These are phyloP conservation scores for Acmispon strigosus DNA, from an alignment of 306 rosid species.

Conservation along the genomic window DNA sequence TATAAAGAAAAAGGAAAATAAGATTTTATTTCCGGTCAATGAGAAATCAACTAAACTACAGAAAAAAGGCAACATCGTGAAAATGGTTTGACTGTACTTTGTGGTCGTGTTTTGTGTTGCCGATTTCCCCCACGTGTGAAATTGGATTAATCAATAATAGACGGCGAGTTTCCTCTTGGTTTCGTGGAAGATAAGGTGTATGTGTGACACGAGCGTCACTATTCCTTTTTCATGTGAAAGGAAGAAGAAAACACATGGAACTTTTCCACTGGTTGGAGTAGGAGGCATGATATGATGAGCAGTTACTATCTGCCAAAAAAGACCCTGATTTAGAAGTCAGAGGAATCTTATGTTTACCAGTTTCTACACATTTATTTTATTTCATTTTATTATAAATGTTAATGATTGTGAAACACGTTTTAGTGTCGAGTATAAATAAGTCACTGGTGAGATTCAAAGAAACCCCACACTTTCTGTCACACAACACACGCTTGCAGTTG, in stretches of 20 bases:
- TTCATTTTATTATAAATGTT: too few species aligned
- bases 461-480: too few species aligned
- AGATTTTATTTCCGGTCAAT: too few species aligned
- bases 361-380: too few species aligned
- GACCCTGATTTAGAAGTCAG: constrained; percentile 5
- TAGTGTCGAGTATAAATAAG: constrained; percentile 1
- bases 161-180: constrained; percentile 2
- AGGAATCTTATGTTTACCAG: background rate
- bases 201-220: background rate
- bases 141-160: background rate
- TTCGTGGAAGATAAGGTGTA: constrained; percentile 9
- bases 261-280: background rate
- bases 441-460: too few species aligned
- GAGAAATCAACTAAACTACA: too few species aligned
- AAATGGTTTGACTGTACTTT: too few species aligned
- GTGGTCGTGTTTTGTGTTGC: too few species aligned
- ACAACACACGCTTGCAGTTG: too few species aligned
- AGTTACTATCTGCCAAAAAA: background rate
- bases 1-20: too few species aligned
- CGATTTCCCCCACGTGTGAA: constrained; percentile 1
- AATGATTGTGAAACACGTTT: constrained; percentile 13
- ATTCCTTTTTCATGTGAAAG: background rate
- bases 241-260: background rate
- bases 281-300: background rate
- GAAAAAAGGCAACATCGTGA: too few species aligned